Evolutionary conservation across 495 filamentous ascomycete genomes (phyloP).

Genomic region (Penicillium coffeae): DNA sequence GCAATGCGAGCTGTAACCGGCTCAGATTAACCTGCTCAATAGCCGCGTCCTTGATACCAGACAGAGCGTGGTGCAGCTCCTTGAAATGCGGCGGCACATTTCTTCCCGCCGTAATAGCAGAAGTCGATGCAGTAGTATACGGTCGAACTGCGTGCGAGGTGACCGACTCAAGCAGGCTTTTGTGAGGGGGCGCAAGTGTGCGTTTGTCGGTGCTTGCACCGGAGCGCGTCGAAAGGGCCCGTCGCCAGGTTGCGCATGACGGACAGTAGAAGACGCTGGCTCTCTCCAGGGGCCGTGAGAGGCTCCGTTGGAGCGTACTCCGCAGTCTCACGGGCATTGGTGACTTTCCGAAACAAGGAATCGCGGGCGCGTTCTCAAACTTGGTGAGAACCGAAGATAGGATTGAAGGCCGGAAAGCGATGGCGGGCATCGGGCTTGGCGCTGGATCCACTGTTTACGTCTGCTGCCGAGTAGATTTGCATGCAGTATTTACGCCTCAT

Average conservation of each 20-base stretch:
- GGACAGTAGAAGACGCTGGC: slow-evolving; percentile 33
- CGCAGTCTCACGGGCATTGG: slow-evolving; percentile 43
- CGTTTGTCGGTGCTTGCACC: slow-evolving; percentile 9
- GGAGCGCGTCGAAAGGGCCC: slow-evolving; percentile 29
- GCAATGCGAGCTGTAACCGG: slow-evolving; percentile 73
- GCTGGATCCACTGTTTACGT: slow-evolving; percentile 1
- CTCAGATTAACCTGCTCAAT: slow-evolving; percentile 67
- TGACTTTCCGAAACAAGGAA: slow-evolving; percentile 4
- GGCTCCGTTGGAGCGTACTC: slow-evolving; percentile 35
- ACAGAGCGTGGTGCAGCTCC: slow-evolving; percentile 59
- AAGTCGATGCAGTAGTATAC: slow-evolving; percentile 18
- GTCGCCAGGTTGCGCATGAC: slow-evolving; percentile 37
- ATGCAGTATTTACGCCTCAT: neutral
- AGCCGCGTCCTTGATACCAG: slow-evolving; percentile 57
- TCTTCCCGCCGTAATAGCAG: slow-evolving; percentile 26
- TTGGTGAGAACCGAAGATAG: slow-evolving; percentile 6
- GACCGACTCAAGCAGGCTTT: slow-evolving; percentile 3
- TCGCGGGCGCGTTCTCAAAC: slow-evolving; percentile 8
- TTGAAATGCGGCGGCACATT: slow-evolving; percentile 35
- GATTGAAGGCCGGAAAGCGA: slow-evolving; percentile 16
- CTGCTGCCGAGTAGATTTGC: neutral
- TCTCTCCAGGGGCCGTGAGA: slow-evolving; percentile 25
- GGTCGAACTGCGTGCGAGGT: slow-evolving; percentile 5
- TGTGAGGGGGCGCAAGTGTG: slow-evolving; percentile 6
- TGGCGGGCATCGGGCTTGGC: slow-evolving; percentile 25